A percentile compares a stretch with the other conserved stretches of the same genome.
These are phyloP conservation scores for Colletotrichum lindemuthianum DNA, from an alignment of 2,329 filamentous ascomycete genomes.

Conservation along the genomic window DNA sequence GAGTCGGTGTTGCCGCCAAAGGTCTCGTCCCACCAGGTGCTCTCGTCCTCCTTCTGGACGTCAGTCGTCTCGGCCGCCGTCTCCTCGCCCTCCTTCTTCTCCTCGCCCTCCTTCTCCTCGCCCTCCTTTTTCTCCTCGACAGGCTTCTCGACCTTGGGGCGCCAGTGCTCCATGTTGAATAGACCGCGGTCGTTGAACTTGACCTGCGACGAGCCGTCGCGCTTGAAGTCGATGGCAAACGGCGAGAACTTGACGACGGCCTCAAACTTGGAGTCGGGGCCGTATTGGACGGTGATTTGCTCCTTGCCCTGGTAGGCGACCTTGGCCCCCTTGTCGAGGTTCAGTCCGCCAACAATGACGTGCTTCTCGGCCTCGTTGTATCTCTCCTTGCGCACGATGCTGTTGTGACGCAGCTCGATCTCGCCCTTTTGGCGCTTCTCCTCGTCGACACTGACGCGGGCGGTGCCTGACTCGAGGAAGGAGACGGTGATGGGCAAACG, in stretches of 20 bases:
- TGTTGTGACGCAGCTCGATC: constrained; percentile 86
- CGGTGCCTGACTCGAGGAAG: constrained; percentile 89
- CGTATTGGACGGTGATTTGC: constrained; percentile 82
- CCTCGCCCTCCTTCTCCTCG: constrained; percentile 46
- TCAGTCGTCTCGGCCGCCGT: constrained; percentile 53
- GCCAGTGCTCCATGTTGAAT: constrained; percentile 96
- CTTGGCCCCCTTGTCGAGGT: constrained; percentile 76
- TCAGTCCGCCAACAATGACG: constrained; percentile 84
- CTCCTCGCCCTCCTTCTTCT: constrained; percentile 40
- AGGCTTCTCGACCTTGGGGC: constrained; percentile 79
- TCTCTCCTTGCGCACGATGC: constrained; percentile 86
- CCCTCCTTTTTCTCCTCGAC: constrained; percentile 64
- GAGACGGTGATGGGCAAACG: constrained; percentile 85
- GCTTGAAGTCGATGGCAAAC: constrained; percentile 86
- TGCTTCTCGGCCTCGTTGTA: constrained; percentile 93
- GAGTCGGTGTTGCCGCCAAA: constrained; percentile 96
- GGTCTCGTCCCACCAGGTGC: constrained; percentile 97
- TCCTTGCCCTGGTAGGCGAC: constrained; percentile 72
- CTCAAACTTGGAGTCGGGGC: constrained; percentile 78
- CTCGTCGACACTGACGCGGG: constrained; percentile 90
- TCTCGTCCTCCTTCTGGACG: constrained; percentile 71
- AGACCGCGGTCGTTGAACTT: constrained; percentile 90
- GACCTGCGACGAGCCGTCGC: constrained; percentile 83
- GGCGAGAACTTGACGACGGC: constrained; percentile 86
- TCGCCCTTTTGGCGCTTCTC: constrained; percentile 89